These are phyloP conservation scores for Polytrichum commune DNA, from an alignment of 225 moss, liverwort and hornwort species.

Conservation along the genomic window DNA sequence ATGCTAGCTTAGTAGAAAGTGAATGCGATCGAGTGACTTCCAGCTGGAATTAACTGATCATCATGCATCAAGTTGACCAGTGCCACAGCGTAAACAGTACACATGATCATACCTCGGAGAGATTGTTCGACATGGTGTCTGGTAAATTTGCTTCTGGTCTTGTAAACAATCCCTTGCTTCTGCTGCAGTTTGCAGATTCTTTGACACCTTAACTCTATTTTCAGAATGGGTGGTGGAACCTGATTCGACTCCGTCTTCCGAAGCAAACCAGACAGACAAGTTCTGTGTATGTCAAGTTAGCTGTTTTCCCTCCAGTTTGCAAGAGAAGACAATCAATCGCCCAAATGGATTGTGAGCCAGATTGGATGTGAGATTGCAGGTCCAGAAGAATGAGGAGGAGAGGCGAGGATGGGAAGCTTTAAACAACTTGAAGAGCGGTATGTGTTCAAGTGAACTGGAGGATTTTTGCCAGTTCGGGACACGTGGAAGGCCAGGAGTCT, in stretches of 20 bases:
- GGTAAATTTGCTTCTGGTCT: not conserved
- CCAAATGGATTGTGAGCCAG: not conserved
- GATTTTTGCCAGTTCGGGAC: not conserved
- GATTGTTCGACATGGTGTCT: not conserved
- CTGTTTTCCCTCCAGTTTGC: not conserved
- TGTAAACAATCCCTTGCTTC: not conserved
- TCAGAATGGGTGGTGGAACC: not conserved
- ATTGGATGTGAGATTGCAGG: not conserved
- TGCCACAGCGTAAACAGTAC: not conserved
- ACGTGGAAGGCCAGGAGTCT: conserved; percentile 1
- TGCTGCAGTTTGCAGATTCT: not conserved
- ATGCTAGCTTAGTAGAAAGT: not conserved
- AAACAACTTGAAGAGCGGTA: not conserved
- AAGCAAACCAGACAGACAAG: not conserved
- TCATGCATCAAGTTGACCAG: not conserved
- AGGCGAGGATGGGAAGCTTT: not conserved
- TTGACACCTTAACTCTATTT: not conserved
- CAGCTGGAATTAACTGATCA: not conserved
- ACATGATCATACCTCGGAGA: not conserved
- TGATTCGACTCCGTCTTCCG: too few species aligned
- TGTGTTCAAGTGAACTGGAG: not conserved
- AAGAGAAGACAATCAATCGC: not conserved
- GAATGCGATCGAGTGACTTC: too few species aligned
- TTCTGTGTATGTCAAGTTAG: not conserved
- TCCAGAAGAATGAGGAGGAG: not conserved